Evolutionary conservation across 2,329 filamentous ascomycete genomes (phyloP).

Genomic region (Parastagonospora nodorum): DNA sequence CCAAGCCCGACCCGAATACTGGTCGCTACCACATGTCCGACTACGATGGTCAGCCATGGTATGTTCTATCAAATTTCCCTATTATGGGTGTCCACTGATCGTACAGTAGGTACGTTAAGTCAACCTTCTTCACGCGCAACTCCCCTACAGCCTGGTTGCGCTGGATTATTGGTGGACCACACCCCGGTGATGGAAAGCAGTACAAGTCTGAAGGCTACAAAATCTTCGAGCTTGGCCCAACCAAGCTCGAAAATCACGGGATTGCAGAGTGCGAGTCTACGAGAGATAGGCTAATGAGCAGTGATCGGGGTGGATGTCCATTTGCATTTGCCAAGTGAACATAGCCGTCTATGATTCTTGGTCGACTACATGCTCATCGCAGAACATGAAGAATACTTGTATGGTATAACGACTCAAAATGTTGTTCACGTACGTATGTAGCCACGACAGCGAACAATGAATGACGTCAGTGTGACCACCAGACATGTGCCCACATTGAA

Average conservation of each 20-base stretch:
- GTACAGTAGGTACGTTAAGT: conserved; percentile 28
- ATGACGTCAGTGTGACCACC: conserved; percentile 5
- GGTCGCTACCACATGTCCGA: conserved; percentile 24
- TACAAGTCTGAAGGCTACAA: conserved; percentile 60
- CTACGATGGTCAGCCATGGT: conserved; percentile 39
- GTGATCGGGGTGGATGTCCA: conserved; percentile 36
- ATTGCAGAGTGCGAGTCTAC: conserved; percentile 29
- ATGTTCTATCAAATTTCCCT: conserved; percentile 34
- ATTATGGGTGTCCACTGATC: neutral
- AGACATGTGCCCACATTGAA: neutral
- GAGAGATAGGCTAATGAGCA: conserved; percentile 28
- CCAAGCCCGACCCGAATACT: conserved; percentile 55
- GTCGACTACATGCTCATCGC: no score
- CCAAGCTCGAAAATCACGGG: conserved; percentile 56
- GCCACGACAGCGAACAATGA: no score
- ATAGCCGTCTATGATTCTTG: no score
- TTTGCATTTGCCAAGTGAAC: conserved; percentile 21
- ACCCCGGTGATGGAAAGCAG: conserved; percentile 60
- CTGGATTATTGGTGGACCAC: conserved; percentile 67
- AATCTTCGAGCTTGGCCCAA: conserved; percentile 67
- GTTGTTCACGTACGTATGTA: no score
- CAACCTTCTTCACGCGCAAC: conserved; percentile 22
- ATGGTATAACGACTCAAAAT: no score
- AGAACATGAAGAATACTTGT: no score
- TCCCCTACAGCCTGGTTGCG: conserved; percentile 21